phyloP scores from a whole-genome alignment of 2,329 filamentous ascomycete genomes.

The Colletotrichum sidae region DNA sequence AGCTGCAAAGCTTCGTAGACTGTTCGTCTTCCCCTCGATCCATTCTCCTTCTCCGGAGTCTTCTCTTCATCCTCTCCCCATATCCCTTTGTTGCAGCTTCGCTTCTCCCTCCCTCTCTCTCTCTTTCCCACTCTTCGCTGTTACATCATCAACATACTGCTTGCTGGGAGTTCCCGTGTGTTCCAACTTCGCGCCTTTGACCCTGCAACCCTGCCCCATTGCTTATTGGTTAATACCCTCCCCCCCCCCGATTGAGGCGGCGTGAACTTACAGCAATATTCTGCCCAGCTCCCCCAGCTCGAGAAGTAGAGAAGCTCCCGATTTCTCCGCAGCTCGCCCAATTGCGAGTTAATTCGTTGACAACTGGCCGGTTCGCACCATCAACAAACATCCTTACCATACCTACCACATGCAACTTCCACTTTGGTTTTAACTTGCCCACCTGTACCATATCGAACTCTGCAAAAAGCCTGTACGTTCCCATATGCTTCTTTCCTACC shows the following conservation, averaged over 20 bases:
- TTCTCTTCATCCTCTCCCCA: too few relatives aligned
- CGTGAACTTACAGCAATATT: slow-evolving; percentile 33
- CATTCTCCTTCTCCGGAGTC: slow-evolving; percentile 7
- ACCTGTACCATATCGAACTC: slow-evolving; percentile 20
- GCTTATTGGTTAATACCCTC: slow-evolving; percentile 28
- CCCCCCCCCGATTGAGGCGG: background rate
- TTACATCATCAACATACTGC: too few relatives aligned
- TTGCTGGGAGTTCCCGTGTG: background rate
- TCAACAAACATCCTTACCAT: too few relatives aligned
- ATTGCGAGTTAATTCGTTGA: slow-evolving; percentile 11
- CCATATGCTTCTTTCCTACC: slow-evolving; percentile 5
- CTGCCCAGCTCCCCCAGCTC: slow-evolving; percentile 11
- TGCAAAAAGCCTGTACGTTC: slow-evolving; percentile 15
- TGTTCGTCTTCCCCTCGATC: slow-evolving; percentile 28
- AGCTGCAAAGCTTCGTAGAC: slow-evolving; percentile 15
- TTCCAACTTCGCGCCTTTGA: slow-evolving; percentile 25
- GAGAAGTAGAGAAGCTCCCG: slow-evolving; percentile 31
- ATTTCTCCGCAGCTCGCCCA: slow-evolving; percentile 13
- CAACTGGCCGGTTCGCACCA: slow-evolving; percentile 11
- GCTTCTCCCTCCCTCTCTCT: slow-evolving; percentile 21
- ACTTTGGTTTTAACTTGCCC: background rate
- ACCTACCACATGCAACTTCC: too few relatives aligned
- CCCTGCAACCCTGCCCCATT: slow-evolving; percentile 8
- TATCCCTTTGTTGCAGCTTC: background rate
- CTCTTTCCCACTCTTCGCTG: background rate